Conservation (phyloP, 208 protist species). For the Chromosphaera perkinsii region DNA sequence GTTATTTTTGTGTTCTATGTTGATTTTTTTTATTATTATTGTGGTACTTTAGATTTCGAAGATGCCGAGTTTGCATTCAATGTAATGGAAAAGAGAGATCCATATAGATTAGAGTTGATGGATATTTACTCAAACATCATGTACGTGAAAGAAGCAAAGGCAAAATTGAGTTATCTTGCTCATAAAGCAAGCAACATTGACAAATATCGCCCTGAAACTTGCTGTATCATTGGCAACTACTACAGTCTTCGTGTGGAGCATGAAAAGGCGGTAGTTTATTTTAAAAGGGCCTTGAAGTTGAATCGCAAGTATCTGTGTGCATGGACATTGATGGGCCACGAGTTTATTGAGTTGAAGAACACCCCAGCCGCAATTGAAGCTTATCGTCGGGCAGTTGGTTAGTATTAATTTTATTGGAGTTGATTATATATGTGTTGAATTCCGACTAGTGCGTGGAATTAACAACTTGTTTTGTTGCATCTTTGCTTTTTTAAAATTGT, state of each 20-base stretch:
- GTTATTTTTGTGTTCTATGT: background rate
- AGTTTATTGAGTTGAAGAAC: constrained; percentile 90
- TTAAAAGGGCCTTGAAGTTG: constrained; percentile 63
- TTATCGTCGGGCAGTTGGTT: constrained; percentile 79
- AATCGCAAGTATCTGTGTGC: constrained; percentile 76
- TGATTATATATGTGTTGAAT: background rate
- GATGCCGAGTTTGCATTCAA: constrained; percentile 58
- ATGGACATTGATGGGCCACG: constrained; percentile 93
- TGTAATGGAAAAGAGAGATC: constrained; percentile 67
- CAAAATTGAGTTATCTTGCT: constrained; percentile 76
- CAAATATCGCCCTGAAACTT: constrained; percentile 87
- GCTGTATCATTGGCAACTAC: constrained; percentile 93
- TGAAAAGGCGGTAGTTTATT: constrained; percentile 86
- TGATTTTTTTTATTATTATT: background rate
- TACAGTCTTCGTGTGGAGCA: constrained; percentile 86
- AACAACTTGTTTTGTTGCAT: background rate
- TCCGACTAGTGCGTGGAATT: background rate
- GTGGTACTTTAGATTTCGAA: constrained; percentile 6
- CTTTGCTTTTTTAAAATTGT: background rate
- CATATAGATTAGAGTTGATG: constrained; percentile 78
- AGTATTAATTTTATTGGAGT: constrained; percentile 4
- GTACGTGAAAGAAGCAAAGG: constrained; percentile 80
- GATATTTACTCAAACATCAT: constrained; percentile 92
- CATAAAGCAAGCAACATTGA: constrained; percentile 79
- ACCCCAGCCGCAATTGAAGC: constrained; percentile 83